Evolutionary conservation across 371 early-diverging fungal genomes (phyloP).

Genomic region (Rhizopus delemar): DNA sequence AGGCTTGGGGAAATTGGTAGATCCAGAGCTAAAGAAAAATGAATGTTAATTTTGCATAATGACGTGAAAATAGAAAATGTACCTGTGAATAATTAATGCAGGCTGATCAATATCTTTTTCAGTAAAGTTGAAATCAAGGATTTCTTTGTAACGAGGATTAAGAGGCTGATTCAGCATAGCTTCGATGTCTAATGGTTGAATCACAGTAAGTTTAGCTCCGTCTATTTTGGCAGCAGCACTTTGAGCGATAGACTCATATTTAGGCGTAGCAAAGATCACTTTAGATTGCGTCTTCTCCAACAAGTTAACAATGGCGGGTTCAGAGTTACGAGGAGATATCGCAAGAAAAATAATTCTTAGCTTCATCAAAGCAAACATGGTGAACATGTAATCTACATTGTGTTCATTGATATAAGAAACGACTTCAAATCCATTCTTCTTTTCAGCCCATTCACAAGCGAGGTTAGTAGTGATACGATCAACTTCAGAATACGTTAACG

Average conservation of each 20-base stretch:
- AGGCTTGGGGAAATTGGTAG: slow-evolving; percentile 28
- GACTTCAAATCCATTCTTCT: not conserved
- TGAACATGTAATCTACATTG: slow-evolving; percentile 20
- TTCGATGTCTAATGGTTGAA: slow-evolving; percentile 18
- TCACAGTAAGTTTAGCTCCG: not conserved
- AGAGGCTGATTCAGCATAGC: slow-evolving; percentile 12
- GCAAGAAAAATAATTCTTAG: slow-evolving; percentile 21
- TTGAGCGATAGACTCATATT: slow-evolving; percentile 21
- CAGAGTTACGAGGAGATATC: slow-evolving; percentile 39
- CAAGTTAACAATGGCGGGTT: slow-evolving; percentile 27
- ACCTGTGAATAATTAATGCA: slow-evolving; percentile 27
- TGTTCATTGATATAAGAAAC: slow-evolving; percentile 32
- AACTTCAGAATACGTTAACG: slow-evolving; percentile 29
- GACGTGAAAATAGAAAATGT: not conserved
- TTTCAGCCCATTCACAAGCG: slow-evolving; percentile 23
- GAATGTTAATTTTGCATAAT: not conserved
- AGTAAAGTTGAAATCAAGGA: slow-evolving; percentile 9
- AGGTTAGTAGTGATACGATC: slow-evolving; percentile 33
- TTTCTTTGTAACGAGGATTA: slow-evolving; percentile 1
- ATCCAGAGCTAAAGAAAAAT: slow-evolving; percentile 20
- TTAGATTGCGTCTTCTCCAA: slow-evolving; percentile 25
- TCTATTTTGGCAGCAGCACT: slow-evolving; percentile 1
- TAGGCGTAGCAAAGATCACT: slow-evolving; percentile 19
- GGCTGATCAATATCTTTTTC: slow-evolving; percentile 3
- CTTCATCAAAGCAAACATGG: slow-evolving; percentile 31